phyloP scores from a whole-genome alignment of 2,329 filamentous ascomycete species.

The Colletotrichum sp. region DNA sequence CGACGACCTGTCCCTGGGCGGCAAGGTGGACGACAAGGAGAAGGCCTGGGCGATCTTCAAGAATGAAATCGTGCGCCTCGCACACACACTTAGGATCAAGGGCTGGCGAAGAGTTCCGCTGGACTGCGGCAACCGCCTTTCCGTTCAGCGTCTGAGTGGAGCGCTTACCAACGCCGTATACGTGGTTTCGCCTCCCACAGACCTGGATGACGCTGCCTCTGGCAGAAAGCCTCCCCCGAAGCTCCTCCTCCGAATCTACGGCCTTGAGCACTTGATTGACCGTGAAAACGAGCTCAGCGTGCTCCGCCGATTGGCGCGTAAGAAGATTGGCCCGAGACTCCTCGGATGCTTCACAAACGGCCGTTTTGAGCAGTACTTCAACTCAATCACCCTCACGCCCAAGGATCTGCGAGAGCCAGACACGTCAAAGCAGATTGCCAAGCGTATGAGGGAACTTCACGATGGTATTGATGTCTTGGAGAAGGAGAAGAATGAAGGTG shows the following conservation, averaged over 20 bases:
- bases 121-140: slow-evolving; percentile 70
- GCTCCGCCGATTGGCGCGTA: slow-evolving; percentile 82
- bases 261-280: slow-evolving; percentile 94
- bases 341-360: slow-evolving; percentile 94
- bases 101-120: slow-evolving; percentile 87
- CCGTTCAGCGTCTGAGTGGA: slow-evolving; percentile 81
- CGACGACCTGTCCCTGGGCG: slow-evolving; percentile 46
- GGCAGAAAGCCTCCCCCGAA: slow-evolving; percentile 63
- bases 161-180: slow-evolving; percentile 97
- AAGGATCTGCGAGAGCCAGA: slow-evolving; percentile 79
- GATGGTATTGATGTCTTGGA: slow-evolving; percentile 88
- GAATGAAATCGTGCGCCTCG: slow-evolving; percentile 85
- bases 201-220: slow-evolving; percentile 48
- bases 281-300: slow-evolving; percentile 89
- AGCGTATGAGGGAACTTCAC: slow-evolving; percentile 95
- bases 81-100: slow-evolving; percentile 88
- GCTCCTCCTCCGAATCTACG: slow-evolving; percentile 89
- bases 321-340: slow-evolving; percentile 90
- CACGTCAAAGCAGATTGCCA: slow-evolving; percentile 91
- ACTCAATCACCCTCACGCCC: slow-evolving; percentile 80
- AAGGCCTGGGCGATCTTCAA: slow-evolving; percentile 86
- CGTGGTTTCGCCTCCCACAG: slow-evolving; percentile 81
- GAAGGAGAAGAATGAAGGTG: slow-evolving; percentile 77
- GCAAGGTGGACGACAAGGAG: slow-evolving; percentile 66
- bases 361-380: slow-evolving; percentile 92